A percentile compares a stretch with the other conserved stretches of the same genome.
Conservation (phyloP, 2,329 filamentous ascomycete species). For the Chalaropsis ovoidea region DNA sequence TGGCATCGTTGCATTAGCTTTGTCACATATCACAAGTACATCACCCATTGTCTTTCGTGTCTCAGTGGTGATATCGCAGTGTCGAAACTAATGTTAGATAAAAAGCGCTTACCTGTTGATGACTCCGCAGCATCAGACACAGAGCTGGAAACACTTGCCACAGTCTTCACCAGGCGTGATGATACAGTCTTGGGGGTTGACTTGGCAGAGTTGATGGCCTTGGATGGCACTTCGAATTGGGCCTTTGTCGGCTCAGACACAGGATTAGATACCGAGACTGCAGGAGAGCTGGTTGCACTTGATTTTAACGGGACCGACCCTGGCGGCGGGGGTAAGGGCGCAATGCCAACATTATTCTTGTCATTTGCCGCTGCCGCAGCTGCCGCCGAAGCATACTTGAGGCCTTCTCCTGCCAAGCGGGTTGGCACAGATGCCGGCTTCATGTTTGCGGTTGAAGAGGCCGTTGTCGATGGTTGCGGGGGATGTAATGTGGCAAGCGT, state of each 20-base stretch:
- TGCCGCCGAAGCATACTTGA: slow-evolving; percentile 95
- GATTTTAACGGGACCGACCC: slow-evolving; percentile 43
- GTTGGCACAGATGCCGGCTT: slow-evolving; percentile 84
- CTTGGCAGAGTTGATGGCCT: slow-evolving; percentile 34
- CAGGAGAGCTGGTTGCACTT: slow-evolving; percentile 48
- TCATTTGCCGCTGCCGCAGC: slow-evolving; percentile 87
- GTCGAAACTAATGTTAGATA: background rate
- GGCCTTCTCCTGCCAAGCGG: slow-evolving; percentile 72
- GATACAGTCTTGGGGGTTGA: slow-evolving; percentile 28
- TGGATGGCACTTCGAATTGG: slow-evolving; percentile 36
- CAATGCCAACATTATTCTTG: slow-evolving; percentile 79
- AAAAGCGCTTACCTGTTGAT: slow-evolving; percentile 36
- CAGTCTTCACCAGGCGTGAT: slow-evolving; percentile 20
- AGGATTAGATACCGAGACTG: slow-evolving; percentile 40
- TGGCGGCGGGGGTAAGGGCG: slow-evolving; percentile 83
- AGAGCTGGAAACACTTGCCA: slow-evolving; percentile 37
- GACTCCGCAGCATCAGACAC: slow-evolving; percentile 37
- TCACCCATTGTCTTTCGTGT: background rate
- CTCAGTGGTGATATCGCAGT: background rate
- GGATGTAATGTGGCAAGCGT: slow-evolving; percentile 81
- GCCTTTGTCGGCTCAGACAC: slow-evolving; percentile 30
- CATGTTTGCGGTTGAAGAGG: slow-evolving; percentile 60
- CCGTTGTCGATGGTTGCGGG: slow-evolving; percentile 49
- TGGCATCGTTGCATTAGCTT: background rate
- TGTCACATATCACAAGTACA: slow-evolving; percentile 16